These are phyloP conservation scores for Botryosphaeria agaves DNA, from an alignment of 2,329 filamentous ascomycete genomes.

Conservation along the genomic window DNA sequence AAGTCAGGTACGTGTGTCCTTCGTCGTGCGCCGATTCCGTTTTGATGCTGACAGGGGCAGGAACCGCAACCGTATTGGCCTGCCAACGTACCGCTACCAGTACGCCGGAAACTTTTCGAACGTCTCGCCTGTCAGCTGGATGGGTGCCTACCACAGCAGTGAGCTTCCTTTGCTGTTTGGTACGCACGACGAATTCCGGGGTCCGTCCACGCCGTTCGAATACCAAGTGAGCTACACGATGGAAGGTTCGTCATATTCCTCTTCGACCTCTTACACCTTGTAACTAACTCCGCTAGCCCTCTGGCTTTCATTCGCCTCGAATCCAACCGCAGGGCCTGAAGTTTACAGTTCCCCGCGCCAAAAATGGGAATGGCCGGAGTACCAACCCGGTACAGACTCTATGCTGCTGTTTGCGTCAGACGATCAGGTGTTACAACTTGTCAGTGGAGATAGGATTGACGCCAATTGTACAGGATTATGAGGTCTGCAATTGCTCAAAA, in stretches of 20 bases:
- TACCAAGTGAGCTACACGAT: neutral
- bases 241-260: constrained; percentile 1
- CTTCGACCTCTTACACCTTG: neutral
- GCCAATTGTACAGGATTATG: constrained; percentile 1
- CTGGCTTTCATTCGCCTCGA: constrained; percentile 1
- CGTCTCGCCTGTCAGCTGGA: constrained; percentile 20
- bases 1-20: constrained; percentile 1
- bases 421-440: neutral
- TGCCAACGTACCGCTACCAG: constrained; percentile 21
- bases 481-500: too few relatives aligned
- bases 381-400: neutral
- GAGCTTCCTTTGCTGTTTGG: constrained; percentile 23
- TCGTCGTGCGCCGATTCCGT: neutral
- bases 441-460: neutral
- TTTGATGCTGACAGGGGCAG: neutral
- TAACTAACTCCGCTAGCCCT: neutral
- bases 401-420: constrained; percentile 1
- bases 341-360: neutral
- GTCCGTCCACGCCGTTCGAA: constrained; percentile 8
- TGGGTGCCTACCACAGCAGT: constrained; percentile 24
- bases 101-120: constrained; percentile 26
- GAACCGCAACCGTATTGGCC: constrained; percentile 5
- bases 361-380: neutral
- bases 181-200: constrained; percentile 15
- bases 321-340: neutral